Evolutionary conservation across 495 filamentous ascomycete genomes (phyloP).

Genomic region (Lasiosphaeriaceae sp.): DNA sequence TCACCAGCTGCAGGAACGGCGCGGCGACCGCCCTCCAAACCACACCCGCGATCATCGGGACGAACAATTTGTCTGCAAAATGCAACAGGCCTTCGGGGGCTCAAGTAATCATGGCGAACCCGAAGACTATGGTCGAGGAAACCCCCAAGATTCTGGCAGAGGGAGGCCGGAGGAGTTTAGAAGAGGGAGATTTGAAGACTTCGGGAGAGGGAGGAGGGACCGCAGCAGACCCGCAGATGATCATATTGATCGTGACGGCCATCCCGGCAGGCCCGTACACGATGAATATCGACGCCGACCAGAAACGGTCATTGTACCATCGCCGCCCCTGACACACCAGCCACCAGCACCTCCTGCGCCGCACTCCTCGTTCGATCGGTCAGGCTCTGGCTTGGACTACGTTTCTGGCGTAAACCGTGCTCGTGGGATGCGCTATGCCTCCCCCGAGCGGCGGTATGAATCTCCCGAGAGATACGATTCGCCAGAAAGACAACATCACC

Average conservation of each 20-base stretch:
- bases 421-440: slow-evolving; percentile 26
- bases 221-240: background rate
- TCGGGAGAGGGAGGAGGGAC: background rate
- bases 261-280: slow-evolving; percentile 26
- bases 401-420: slow-evolving; percentile 29
- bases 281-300: slow-evolving; percentile 43
- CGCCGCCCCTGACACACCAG: slow-evolving; percentile 23
- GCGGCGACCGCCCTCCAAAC: too few species aligned
- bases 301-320: slow-evolving; percentile 36
- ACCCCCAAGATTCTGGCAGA: slow-evolving; percentile 38
- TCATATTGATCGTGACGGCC: background rate
- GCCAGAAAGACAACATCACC: slow-evolving; percentile 12
- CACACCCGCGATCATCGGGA: slow-evolving; percentile 32
- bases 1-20: slow-evolving; percentile 49
- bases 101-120: slow-evolving; percentile 40
- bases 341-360: slow-evolving; percentile 30
- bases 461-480: slow-evolving; percentile 18
- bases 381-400: slow-evolving; percentile 33
- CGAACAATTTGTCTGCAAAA: slow-evolving; percentile 51
- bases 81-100: slow-evolving; percentile 44
- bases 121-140: slow-evolving; percentile 13
- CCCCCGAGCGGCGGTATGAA: slow-evolving; percentile 18
- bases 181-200: too few species aligned
- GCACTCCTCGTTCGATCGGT: slow-evolving; percentile 31
- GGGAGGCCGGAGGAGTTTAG: background rate